Conservation (phyloP, 441 rosid species). For the Aquilaria agallochum region DNA sequence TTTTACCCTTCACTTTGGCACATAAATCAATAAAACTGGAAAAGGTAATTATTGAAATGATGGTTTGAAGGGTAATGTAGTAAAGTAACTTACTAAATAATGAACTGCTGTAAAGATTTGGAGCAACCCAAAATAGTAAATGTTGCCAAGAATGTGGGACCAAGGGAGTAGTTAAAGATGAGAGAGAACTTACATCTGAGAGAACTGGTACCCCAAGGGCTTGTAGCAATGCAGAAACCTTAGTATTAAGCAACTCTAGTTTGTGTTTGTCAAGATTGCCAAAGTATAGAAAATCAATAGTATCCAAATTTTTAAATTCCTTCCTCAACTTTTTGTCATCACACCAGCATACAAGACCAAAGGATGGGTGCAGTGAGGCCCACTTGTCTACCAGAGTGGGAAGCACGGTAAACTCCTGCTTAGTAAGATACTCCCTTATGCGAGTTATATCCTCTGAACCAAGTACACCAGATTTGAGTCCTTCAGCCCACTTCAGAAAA, state of each 20-base stretch:
- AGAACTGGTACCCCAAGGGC: slow-evolving; percentile 77
- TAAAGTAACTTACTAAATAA: no score
- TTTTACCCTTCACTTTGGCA: no score
- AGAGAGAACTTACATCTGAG: slow-evolving; percentile 55
- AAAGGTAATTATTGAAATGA: no score
- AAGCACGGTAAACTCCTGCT: slow-evolving; percentile 61
- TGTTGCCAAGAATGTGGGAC: no score
- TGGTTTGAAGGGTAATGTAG: no score
- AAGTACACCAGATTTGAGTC: slow-evolving; percentile 50
- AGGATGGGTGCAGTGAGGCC: slow-evolving; percentile 88
- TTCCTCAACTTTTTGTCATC: slow-evolving; percentile 61
- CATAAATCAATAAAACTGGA: no score
- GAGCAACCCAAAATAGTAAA: no score
- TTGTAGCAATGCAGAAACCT: slow-evolving; percentile 52
- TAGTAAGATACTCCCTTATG: slow-evolving; percentile 58
- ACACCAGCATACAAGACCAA: slow-evolving; percentile 87
- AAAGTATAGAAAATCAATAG: slow-evolving; percentile 63
- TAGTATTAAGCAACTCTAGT: slow-evolving; percentile 48
- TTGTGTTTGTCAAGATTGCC: slow-evolving; percentile 46
- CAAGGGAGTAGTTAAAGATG: background rate
- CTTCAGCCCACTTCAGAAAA: slow-evolving; percentile 76
- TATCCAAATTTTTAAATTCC: slow-evolving; percentile 54
- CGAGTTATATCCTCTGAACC: slow-evolving; percentile 47
- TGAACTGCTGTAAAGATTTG: no score
- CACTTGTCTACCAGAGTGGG: slow-evolving; percentile 82